phyloP scores from a whole-genome alignment of 2,329 filamentous ascomycete genomes.

The Sclerotinia minor region DNA sequence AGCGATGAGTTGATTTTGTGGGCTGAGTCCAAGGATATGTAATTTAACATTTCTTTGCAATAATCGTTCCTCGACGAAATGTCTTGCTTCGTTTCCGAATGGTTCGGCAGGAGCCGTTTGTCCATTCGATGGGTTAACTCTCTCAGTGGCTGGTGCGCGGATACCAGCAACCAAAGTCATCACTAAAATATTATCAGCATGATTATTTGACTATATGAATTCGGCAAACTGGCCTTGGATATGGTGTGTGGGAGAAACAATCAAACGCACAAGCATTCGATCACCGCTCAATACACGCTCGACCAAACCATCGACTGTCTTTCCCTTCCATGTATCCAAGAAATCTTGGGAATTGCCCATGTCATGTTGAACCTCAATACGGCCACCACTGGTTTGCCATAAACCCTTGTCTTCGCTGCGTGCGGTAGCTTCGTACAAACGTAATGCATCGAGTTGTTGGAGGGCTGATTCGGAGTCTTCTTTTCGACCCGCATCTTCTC shows the following conservation, averaged over 20 bases:
- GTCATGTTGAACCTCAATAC: slow-evolving; percentile 79
- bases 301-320: slow-evolving; percentile 80
- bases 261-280: slow-evolving; percentile 78
- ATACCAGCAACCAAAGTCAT: slow-evolving; percentile 88
- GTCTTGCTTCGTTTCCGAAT: slow-evolving; percentile 82
- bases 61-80: slow-evolving; percentile 82
- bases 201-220: neutral
- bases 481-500: slow-evolving; percentile 90
- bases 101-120: slow-evolving; percentile 84
- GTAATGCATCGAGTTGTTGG: slow-evolving; percentile 73
- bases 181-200: slow-evolving; percentile 59
- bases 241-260: slow-evolving; percentile 81
- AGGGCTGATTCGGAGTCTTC: slow-evolving; percentile 79
- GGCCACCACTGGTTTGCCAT: slow-evolving; percentile 66
- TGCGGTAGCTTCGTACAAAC: slow-evolving; percentile 74
- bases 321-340: slow-evolving; percentile 79
- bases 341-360: slow-evolving; percentile 73
- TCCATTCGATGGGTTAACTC: slow-evolving; percentile 67
- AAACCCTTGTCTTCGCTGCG: slow-evolving; percentile 77
- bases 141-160: slow-evolving; percentile 84
- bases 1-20: slow-evolving; percentile 89
- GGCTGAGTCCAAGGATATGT: slow-evolving; percentile 80
- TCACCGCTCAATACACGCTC: slow-evolving; percentile 92
- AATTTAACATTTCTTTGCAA: slow-evolving; percentile 84
- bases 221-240: slow-evolving; percentile 45